Evolutionary conservation across 176 grass and related monocot species (phyloP), one percentile per base, ranked within the genome.

Genomic region (Paspalum notatum): DNA sequence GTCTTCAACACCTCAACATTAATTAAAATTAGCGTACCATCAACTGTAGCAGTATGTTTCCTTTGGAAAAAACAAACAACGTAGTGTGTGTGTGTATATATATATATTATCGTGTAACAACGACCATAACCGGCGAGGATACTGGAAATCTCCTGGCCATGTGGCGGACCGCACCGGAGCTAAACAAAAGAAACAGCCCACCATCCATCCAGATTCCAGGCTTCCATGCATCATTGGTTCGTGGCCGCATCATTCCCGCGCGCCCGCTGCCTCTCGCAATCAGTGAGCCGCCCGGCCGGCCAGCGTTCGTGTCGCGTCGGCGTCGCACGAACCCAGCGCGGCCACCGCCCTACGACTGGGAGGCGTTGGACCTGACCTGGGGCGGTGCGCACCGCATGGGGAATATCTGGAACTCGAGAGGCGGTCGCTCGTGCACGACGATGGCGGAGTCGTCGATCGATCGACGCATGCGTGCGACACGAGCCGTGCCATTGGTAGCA

Each of bases 61-160:
- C n/a, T n/a, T n/a, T n/a, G n/a, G n/a, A n/a, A n/a, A n/a, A n/a
- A n/a, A n/a, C n/a, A n/a, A n/a, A n/a, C n/a, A n/a, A n/a, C n/a
- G n/a, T n/a, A n/a, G n/a, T n/a, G n/a, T n/a, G n/a, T n/a, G n/a
- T n/a, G n/a, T n/a, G n/a, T n/a, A 32, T 32, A 32, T 59, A 25
- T 26, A 5, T 60, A 69, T 69, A 18, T 47, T 69, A 69, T 47
- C 66, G 12, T 15, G 70, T 8, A 55, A 74, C 49, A 55, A 74
- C 49, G 25, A 53, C 71, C 71, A 22, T 56, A 73, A 38, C 70
- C 17, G 48, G 48, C 16, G 74, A 11, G 15, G 74, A 78, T 49
- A 52, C 26, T 16, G 25, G 60, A 78, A 78, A 78, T 78, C 76
- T 41, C 76, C 76, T 78, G 61, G 16, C 61, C 76, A 78, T 78